A percentile compares a stretch with the other conserved stretches of the same genome.
Evolutionary conservation across 2,329 filamentous ascomycete species (phyloP).

Genomic region (Venturia nashicola): DNA sequence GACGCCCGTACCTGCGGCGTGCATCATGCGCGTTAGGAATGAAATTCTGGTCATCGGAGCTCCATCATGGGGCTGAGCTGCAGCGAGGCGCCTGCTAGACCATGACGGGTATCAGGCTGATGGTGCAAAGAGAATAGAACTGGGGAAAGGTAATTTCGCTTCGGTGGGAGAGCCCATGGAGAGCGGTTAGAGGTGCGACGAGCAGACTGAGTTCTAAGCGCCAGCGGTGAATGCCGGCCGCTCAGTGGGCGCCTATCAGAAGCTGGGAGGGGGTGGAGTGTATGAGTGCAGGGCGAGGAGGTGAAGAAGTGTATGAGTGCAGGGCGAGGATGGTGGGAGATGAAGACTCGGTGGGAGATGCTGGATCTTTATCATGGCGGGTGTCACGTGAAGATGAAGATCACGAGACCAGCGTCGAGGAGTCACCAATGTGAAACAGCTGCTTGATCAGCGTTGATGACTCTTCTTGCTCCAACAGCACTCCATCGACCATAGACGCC

Average conservation of each 20-base stretch:
- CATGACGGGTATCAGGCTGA: background rate
- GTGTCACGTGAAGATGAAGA: no score
- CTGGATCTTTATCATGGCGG: no score
- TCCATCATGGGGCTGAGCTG: background rate
- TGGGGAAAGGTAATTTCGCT: constrained; percentile 1
- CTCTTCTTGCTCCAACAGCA: background rate
- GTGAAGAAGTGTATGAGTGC: background rate
- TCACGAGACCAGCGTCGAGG: no score
- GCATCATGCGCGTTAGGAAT: background rate
- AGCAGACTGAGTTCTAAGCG: background rate
- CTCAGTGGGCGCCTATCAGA: background rate
- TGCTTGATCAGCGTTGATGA: background rate
- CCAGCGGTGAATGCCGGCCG: background rate
- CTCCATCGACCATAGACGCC: background rate
- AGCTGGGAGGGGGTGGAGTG: background rate
- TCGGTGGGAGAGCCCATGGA: background rate
- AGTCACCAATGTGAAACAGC: background rate
- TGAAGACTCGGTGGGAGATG: no score
- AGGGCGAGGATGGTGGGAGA: no score
- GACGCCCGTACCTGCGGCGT: background rate
- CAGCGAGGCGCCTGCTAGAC: background rate
- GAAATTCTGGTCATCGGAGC: background rate
- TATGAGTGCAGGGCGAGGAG: background rate
- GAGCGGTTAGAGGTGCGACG: background rate
- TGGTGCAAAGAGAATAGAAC: background rate